Evolutionary conservation across 495 filamentous ascomycete genomes (phyloP), one percentile per base, ranked within the genome.

Genomic region (Penicilliopsis zonata): DNA sequence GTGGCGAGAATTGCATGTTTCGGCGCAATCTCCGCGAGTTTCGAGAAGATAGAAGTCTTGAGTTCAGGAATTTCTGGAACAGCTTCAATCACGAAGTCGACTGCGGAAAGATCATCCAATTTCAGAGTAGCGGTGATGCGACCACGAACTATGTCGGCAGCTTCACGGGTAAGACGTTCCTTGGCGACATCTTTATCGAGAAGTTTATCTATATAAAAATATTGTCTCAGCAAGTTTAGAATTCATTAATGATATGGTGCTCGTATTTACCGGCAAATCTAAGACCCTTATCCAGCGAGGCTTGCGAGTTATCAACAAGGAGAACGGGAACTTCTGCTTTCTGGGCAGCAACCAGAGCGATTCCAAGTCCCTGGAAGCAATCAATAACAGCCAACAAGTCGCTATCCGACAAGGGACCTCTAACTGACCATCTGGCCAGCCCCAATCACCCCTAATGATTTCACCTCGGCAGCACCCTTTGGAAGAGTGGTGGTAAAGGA

Each of bases 71-170:
- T 92, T 65, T 99, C 90, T 17, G 90, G 90, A 9, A 96, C 87
- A 19, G 90, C 90, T 63, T 99, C 90, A 53, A 99, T 94, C 18
- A 96, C 76, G 52, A 96, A 95, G 65, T 99, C 90, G n/a, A 81
- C 78, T 3, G 72, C 68, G n/a, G 72, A 72, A 10, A 96, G 77
- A 36, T 77, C 70, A 18, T 87, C 81, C 47, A 96, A 72, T 3
- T 72, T 71, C 3, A 83, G 82, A 24, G 72, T 77, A 8, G 85
- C 60, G 1, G 50, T 61, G 26, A 99, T 69, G 10, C 76, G 78
- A 18, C 68, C 65, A 14, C 79, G 75, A 22, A 75, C 70, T 12
- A 69, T 63, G 43, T 82, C 75, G 8, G 90, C 83, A 36, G 82
- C 75, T 16, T 78, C 74, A 44, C 81, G 76, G 3, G 85, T 82